Conservation (phyloP, 2,329 filamentous ascomycete species). For the Coniochaeta ligniaria region DNA sequence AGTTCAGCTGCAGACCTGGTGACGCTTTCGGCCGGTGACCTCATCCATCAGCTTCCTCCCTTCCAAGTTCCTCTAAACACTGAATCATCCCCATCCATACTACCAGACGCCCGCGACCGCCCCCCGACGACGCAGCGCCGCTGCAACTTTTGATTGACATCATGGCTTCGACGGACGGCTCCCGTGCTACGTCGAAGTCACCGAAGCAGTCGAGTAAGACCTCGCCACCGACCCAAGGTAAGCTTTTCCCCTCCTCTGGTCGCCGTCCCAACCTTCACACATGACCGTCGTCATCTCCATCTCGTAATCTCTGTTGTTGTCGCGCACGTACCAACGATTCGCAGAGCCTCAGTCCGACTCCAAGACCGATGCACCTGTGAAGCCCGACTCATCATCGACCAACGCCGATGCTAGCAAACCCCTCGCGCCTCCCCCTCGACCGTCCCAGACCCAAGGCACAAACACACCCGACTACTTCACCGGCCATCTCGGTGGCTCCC, state of each 20-base stretch:
- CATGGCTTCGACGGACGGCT: conserved; percentile 38
- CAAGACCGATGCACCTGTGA: conserved; percentile 37
- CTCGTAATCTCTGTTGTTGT: conserved; percentile 7
- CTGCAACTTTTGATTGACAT: conserved; percentile 30
- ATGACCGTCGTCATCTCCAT: conserved; percentile 12
- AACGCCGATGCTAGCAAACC: conserved; percentile 57
- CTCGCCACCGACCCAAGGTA: conserved; percentile 35
- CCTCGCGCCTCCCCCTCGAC: conserved; percentile 64
- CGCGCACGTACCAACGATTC: neutral
- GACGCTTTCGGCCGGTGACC: conserved; percentile 1
- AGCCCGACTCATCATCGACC: conserved; percentile 39
- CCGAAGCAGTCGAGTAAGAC: conserved; percentile 35
- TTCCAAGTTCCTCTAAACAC: neutral
- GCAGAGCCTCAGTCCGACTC: conserved; percentile 12
- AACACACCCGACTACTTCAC: conserved; percentile 66
- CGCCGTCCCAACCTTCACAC: conserved; percentile 6
- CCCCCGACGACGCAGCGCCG: conserved; percentile 5
- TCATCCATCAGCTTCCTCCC: neutral
- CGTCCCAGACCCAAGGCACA: conserved; percentile 35
- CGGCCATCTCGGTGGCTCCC: conserved; percentile 42
- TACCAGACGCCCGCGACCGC: neutral
- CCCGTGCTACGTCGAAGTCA: conserved; percentile 38
- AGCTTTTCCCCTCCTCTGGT: conserved; percentile 15
- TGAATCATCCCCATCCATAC: neutral
- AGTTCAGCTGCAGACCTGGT: neutral